phyloP scores from a whole-genome alignment of 768 basidiomycete genomes.

The Boletus edulis region DNA sequence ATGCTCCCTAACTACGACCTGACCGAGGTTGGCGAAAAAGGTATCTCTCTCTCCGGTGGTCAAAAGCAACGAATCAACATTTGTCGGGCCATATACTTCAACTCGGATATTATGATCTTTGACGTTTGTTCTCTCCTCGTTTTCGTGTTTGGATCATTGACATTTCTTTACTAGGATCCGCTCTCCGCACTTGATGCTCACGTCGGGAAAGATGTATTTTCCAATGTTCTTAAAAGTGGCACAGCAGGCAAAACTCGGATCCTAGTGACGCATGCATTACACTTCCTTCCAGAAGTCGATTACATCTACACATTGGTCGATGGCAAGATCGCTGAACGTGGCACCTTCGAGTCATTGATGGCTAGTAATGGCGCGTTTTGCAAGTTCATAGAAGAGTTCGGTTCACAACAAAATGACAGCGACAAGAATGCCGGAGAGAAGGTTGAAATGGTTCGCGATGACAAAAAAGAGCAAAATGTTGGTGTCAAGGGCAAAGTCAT shows the following conservation, averaged over 20 bases:
- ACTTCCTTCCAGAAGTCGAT: conserved; percentile 86
- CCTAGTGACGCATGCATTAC: conserved; percentile 89
- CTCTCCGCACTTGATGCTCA: conserved; percentile 91
- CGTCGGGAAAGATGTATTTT: conserved; percentile 85
- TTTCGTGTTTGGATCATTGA: not conserved
- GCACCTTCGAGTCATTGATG: conserved; percentile 75
- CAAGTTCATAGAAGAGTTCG: conserved; percentile 74
- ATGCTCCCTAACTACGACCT: conserved; percentile 75
- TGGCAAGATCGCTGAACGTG: conserved; percentile 75
- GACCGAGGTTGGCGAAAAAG: conserved; percentile 84
- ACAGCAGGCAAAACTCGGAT: conserved; percentile 73
- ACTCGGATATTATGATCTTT: conserved; percentile 84
- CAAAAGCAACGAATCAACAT: conserved; percentile 81
- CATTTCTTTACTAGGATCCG: conserved; percentile 52
- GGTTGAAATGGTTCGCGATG: conserved; percentile 25
- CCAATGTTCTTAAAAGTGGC: conserved; percentile 71
- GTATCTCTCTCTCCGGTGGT: conserved; percentile 86
- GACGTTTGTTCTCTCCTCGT: conserved; percentile 41
- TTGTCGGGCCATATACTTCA: conserved; percentile 82
- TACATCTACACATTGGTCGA: conserved; percentile 79
- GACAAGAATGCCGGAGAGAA: conserved; percentile 40
- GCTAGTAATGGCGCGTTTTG: conserved; percentile 63
- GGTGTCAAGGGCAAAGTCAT: conserved; percentile 46
- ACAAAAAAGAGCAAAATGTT: conserved; percentile 35
- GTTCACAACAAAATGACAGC: conserved; percentile 51